A percentile compares a stretch with the other conserved stretches of the same genome.
phyloP scores from a whole-genome alignment of 73 alveolate genomes.

The Stentor coeruleus region DNA sequence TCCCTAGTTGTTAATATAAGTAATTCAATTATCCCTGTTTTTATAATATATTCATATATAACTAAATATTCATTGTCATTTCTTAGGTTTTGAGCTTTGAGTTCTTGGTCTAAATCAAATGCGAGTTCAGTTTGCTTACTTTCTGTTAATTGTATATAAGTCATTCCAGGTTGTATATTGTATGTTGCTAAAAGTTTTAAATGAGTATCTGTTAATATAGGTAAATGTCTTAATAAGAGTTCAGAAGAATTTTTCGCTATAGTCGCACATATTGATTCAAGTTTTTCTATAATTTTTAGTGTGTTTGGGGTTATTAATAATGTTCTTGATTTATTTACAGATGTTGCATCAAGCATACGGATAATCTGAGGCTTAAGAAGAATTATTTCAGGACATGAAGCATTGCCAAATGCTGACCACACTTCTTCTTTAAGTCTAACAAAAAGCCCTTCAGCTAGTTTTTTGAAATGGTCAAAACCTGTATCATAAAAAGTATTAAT shows the following conservation, averaged over 20 bases:
- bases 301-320: background rate
- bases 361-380: background rate
- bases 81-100: background rate
- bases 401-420: background rate
- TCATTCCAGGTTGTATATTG: background rate
- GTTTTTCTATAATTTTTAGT: background rate
- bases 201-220: background rate
- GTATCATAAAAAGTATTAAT: constrained; percentile 11
- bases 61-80: background rate
- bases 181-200: background rate
- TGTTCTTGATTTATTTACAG: constrained; percentile 10
- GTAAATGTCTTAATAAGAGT: background rate
- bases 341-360: background rate
- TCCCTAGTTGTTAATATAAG: background rate
- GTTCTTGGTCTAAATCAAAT: background rate
- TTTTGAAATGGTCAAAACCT: background rate
- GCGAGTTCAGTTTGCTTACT: background rate
- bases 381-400: background rate
- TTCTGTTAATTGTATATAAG: background rate
- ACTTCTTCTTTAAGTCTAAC: background rate
- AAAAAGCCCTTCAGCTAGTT: constrained; percentile 23
- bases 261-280: background rate
- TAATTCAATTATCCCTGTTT: background rate
- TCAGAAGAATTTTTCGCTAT: background rate
- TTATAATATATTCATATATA: background rate